Conservation (phyloP, 306 rosid species). For the Ormosia semicastrata region DNA sequence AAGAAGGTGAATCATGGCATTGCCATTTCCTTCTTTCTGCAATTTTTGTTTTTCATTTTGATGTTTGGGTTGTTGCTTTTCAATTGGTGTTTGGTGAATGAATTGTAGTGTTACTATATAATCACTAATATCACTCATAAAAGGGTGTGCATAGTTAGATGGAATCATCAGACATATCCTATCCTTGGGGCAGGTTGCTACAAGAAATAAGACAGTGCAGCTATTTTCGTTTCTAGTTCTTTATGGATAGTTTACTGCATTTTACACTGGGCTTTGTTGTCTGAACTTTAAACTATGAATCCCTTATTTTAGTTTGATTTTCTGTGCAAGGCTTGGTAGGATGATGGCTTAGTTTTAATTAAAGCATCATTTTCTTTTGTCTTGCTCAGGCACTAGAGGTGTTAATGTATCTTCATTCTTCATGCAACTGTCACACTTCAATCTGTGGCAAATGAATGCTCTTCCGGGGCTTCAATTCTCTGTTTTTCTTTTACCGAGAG, state of each 20-base stretch:
- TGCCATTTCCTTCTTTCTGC: too few species aligned
- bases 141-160: background rate
- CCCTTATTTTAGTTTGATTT: background rate
- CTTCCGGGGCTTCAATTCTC: background rate
- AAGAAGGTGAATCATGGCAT: slow-evolving; percentile 56
- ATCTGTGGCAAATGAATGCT: background rate
- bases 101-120: too few species aligned
- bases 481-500: too few species aligned
- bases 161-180: background rate
- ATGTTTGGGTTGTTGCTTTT: background rate
- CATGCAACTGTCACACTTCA: background rate
- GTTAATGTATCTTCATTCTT: background rate
- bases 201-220: background rate
- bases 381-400: background rate
- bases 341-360: background rate
- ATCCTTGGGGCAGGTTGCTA: background rate
- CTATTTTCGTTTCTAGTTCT: background rate
- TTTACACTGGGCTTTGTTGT: background rate
- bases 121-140: background rate
- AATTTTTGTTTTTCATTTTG: background rate
- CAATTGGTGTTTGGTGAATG: background rate
- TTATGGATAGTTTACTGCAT: background rate
- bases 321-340: background rate
- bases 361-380: background rate
- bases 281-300: background rate